Base-by-base conservation (phyloP, 2,329 filamentous ascomycete genomes). In the Xylaria arbuscula region DNA sequence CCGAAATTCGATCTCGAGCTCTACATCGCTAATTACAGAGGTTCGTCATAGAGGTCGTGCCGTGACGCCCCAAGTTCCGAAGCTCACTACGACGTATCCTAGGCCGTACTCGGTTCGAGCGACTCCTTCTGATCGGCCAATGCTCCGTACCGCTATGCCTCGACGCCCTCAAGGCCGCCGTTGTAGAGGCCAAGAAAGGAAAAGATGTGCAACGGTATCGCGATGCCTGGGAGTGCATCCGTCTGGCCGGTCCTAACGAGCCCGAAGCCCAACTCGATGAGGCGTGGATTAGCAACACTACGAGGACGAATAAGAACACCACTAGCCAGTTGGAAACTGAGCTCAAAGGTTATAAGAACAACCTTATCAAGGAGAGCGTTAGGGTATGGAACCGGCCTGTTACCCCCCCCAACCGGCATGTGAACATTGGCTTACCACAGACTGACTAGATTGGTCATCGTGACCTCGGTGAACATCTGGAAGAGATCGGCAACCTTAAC, bases 321-420 rank as follows among this genome's bases (percentile, higher is more conserved):
- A 90, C 90, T 0, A 85, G 89, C 64, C 88, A 92, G n/a, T 84
- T 98, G 64, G 93, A 98, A 77, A 83, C 87, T 17, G 93, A 98
- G 80, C 84, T 99, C 22, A 94, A 94, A 79, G 91, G 91, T 1
- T 98, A 98, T 81, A 97, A 96, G 81, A 97, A 98, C 78, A 99
- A 98, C 76, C 83, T 98, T 51, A 94, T 99, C 75, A 97, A 98
- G 79, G 96, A 99, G 82, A 98, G 94, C 82, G 97, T 98, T 76
- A 83, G 94, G 73, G 94, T 97, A 84, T 65, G 87, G 28, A 5
- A 28, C 28, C 3, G 76, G 48, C 48, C 22, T 17, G 17, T 24
- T 13, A 32, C 48, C 28, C 15, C 2, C 2, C 54, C 55, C 50
- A 19, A 24, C 45, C 6, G 13, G 45, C 11, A 32, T 40, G 5